Base-by-base conservation (phyloP, 345 rosid species). In the Acer saccharum region DNA sequence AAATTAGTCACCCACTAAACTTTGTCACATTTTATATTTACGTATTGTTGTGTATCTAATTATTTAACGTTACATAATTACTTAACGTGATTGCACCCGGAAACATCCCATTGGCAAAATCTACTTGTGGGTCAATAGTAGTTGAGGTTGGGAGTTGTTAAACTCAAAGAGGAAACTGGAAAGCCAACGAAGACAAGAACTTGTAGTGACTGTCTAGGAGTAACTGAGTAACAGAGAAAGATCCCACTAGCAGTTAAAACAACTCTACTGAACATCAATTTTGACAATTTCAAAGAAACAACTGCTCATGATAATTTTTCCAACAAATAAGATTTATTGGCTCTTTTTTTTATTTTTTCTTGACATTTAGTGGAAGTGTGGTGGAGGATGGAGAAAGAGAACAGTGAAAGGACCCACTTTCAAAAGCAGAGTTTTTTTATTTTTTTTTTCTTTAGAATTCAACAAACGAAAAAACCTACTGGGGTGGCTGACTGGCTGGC, bases 301-400 rank as follows among this genome's bases (percentile, higher is more conserved):
- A 5, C 32, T 74, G 1, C 14, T 48, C 67, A 25, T 43, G 41
- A 68, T 79, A 79, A 63, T 58, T 44, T 70, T 68, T 68, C 82
- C 5, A 32, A 72, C 41, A 81, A 3, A 65, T 60, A 76, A 67
- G 73, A 65, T 68, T 71, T 57, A n/a, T 74, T 81, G 75, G 69
- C 58, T 32, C 32, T 25, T 7, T 43, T 8, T 43, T 43, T 43
- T 43, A 7, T 6, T 43, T 2, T 69, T 8, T 69, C 82, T 82
- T 82, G 84, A 84, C 81, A 75, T 79, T 68, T 85, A 78, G 85
- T 78, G 80, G 52, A 74, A 74, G n/a, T 81, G 90, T 81, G 88
- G 85, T 82, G 78, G 83, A 78, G 79, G 85, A 60, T 79, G 57
- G 74, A 60, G 13, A 58, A 12, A 10, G 64, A 60, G 64, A n/a